phyloP scores from a whole-genome alignment of 768 basidiomycete genomes.

The Russula sp. region DNA sequence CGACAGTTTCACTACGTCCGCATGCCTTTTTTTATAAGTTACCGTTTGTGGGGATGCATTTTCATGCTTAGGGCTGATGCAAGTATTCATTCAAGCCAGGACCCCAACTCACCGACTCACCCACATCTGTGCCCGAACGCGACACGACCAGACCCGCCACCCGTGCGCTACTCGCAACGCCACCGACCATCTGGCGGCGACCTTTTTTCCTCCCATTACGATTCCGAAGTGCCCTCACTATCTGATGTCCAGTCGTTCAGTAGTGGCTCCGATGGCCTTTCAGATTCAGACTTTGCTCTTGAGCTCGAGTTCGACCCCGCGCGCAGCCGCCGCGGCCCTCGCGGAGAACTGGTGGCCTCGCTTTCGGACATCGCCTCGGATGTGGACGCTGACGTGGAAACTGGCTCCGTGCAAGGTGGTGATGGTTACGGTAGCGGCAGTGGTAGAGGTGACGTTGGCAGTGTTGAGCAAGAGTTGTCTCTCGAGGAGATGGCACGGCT shows the following conservation, averaged over 20 bases:
- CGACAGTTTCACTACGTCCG: conserved; percentile 68
- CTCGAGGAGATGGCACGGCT: no score
- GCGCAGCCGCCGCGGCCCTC: no score
- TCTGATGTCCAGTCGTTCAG: conserved; percentile 24
- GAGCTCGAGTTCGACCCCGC: background rate
- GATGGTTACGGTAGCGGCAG: no score
- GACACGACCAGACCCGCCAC: conserved; percentile 48
- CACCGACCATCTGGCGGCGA: conserved; percentile 66
- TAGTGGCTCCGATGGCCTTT: conserved; percentile 22
- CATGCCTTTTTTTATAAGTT: background rate
- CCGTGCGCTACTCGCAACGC: conserved; percentile 49
- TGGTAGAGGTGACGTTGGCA: no score
- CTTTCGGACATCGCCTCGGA: no score
- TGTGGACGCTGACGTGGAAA: no score
- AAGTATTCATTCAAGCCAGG: conserved; percentile 42
- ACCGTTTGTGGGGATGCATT: background rate
- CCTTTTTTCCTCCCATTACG: conserved; percentile 42
- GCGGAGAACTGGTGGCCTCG: no score
- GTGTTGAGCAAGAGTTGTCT: no score
- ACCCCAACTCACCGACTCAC: conserved; percentile 56
- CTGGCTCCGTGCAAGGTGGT: no score
- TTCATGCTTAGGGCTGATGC: background rate
- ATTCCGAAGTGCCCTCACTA: conserved; percentile 38
- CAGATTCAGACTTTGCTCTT: conserved; percentile 21
- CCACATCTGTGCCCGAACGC: conserved; percentile 75